Percentiles rank a stretch among this genome's conserved stretches.
These are phyloP conservation scores for Begonia loranthoides DNA, from an alignment of 306 rosid genomes.

Conservation along the genomic window DNA sequence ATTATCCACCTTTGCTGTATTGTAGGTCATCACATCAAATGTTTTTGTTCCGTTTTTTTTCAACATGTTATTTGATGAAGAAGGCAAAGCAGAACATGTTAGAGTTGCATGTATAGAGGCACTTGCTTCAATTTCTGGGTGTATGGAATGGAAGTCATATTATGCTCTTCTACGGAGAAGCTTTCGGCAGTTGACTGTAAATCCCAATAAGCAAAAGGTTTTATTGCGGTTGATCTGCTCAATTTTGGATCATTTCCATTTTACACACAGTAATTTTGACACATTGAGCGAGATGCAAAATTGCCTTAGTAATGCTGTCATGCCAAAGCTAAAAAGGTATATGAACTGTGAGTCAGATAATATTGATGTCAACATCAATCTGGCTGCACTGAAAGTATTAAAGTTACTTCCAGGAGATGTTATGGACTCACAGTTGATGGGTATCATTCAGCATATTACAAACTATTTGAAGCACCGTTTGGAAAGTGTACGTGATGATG, in stretches of 20 bases:
- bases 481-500: constrained; percentile 86
- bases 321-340: constrained; percentile 72
- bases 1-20: constrained; percentile 9
- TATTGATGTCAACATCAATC: constrained; percentile 60
- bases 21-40: constrained; percentile 46
- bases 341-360: constrained; percentile 63
- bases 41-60: constrained; percentile 73
- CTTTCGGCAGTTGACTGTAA: constrained; percentile 38
- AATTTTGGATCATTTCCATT: constrained; percentile 75
- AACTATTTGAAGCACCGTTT: constrained; percentile 72
- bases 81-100: constrained; percentile 58
- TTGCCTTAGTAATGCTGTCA: constrained; percentile 48
- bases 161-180: constrained; percentile 58
- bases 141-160: constrained; percentile 82
- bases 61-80: constrained; percentile 63
- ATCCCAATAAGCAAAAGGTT: constrained; percentile 59
- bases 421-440: constrained; percentile 76
- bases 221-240: constrained; percentile 57
- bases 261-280: constrained; percentile 30
- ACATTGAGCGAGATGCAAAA: constrained; percentile 38
- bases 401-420: constrained; percentile 73
- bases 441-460: constrained; percentile 61
- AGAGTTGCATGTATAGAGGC: constrained; percentile 81
- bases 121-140: constrained; percentile 64
- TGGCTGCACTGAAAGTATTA: constrained; percentile 72